Percentiles rank a stretch among this genome's conserved stretches.
Conservation (phyloP, 257 asterid genomes). For the Forsythia suspensa region DNA sequence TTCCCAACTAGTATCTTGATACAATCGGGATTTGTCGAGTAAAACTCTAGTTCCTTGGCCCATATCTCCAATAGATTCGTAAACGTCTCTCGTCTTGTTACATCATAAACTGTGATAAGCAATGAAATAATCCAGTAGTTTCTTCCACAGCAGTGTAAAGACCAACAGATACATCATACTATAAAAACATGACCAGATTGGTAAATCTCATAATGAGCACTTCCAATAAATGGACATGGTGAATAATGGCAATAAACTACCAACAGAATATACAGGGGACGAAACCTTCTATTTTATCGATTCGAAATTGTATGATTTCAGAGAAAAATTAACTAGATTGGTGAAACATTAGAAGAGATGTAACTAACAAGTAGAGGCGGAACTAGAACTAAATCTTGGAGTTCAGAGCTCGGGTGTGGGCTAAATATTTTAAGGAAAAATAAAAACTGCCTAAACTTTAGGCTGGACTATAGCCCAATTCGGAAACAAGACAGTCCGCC, state of each 20-base stretch:
- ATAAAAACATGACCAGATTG: neutral
- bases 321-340: neutral
- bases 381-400: neutral
- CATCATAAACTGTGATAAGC: conserved; percentile 61
- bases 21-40: conserved; percentile 76
- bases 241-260: neutral
- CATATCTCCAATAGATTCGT: conserved; percentile 63
- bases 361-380: neutral
- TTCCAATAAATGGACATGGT: neutral
- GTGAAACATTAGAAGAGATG: neutral
- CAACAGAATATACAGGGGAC: neutral
- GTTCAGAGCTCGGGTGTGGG: neutral
- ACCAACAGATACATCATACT: neutral
- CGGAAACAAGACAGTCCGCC: neutral
- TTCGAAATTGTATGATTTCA: neutral
- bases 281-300: neutral
- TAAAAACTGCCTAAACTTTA: neutral
- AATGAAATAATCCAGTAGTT: neutral
- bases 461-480: neutral
- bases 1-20: conserved; percentile 79
- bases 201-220: neutral
- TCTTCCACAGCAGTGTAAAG: neutral
- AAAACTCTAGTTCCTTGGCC: conserved; percentile 64
- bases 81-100: conserved; percentile 81
- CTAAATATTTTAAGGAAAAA: too few species aligned